A percentile compares a stretch with the other conserved stretches of the same genome.
Evolutionary conservation across 441 rosid species (phyloP).

Genomic region (Syzygium syzygioides): DNA sequence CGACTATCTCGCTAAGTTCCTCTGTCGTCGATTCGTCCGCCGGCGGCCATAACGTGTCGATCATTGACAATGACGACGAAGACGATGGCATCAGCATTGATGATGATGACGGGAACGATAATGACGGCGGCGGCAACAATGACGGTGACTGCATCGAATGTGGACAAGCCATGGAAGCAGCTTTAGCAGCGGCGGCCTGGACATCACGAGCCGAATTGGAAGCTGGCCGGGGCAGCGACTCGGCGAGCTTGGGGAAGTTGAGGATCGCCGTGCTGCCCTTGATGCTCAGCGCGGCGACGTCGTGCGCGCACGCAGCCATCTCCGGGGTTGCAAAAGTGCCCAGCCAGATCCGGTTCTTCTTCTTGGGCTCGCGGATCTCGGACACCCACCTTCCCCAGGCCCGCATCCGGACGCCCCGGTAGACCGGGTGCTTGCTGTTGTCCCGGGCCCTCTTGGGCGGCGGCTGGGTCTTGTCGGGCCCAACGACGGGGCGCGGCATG

Average conservation of each 20-base stretch:
- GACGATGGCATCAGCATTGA: constrained; percentile 1
- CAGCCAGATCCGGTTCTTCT: constrained; percentile 17
- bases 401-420: constrained; percentile 13
- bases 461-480: background rate
- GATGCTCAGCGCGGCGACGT: constrained; percentile 6
- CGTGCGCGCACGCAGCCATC: constrained; percentile 15
- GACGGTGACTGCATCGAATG: constrained; percentile 17
- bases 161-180: constrained; percentile 32
- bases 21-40: constrained; percentile 35
- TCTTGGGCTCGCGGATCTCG: constrained; percentile 16
- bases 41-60: background rate
- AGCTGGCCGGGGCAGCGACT: constrained; percentile 2
- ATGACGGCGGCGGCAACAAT: background rate
- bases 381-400: constrained; percentile 15
- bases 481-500: background rate
- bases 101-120: constrained; percentile 11
- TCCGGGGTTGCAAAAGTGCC: constrained; percentile 14
- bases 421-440: constrained; percentile 3
- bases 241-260: constrained; percentile 13
- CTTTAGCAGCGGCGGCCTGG: constrained; percentile 12
- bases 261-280: constrained; percentile 4
- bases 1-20: constrained; percentile 49
- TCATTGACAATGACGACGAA: background rate
- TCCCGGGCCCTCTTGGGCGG: background rate
- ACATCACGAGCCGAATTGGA: background rate